Percentiles rank a stretch among this genome's conserved stretches.
phyloP scores from a whole-genome alignment of 2,329 filamentous ascomycete genomes.

The Cryphonectria parasitica region DNA sequence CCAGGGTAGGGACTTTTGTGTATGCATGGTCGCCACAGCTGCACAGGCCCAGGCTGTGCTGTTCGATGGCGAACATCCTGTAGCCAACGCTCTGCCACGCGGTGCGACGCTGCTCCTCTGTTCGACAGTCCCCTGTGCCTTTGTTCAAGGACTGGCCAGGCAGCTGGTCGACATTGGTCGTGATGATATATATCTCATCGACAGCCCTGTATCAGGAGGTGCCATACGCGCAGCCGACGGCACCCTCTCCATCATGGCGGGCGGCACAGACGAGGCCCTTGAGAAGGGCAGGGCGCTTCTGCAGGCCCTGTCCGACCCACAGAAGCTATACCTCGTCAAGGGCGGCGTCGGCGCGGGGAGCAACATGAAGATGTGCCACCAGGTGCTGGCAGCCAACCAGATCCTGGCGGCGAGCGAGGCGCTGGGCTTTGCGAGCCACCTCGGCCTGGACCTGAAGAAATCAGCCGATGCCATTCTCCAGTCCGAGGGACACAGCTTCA shows the following conservation, averaged over 20 bases:
- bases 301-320: conserved; percentile 62
- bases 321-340: conserved; percentile 65
- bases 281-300: conserved; percentile 62
- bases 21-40: conserved; percentile 78
- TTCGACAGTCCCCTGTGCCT: conserved; percentile 71
- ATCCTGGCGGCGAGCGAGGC: conserved; percentile 64
- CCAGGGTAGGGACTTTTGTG: conserved; percentile 60
- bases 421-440: conserved; percentile 60
- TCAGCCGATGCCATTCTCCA: conserved; percentile 49
- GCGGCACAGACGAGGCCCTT: conserved; percentile 60
- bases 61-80: conserved; percentile 61
- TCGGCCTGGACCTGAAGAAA: conserved; percentile 54
- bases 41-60: conserved; percentile 69
- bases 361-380: conserved; percentile 67
- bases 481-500: conserved; percentile 61
- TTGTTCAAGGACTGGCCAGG: conserved; percentile 63
- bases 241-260: conserved; percentile 76
- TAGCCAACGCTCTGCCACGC: conserved; percentile 51
- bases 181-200: conserved; percentile 68
- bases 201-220: conserved; percentile 75
- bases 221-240: conserved; percentile 70
- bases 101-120: conserved; percentile 67
- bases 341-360: conserved; percentile 64
- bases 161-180: conserved; percentile 60
- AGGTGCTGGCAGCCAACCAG: conserved; percentile 66